These are phyloP conservation scores for Jacaranda copaia DNA, from an alignment of 257 asterid genomes.

Conservation along the genomic window DNA sequence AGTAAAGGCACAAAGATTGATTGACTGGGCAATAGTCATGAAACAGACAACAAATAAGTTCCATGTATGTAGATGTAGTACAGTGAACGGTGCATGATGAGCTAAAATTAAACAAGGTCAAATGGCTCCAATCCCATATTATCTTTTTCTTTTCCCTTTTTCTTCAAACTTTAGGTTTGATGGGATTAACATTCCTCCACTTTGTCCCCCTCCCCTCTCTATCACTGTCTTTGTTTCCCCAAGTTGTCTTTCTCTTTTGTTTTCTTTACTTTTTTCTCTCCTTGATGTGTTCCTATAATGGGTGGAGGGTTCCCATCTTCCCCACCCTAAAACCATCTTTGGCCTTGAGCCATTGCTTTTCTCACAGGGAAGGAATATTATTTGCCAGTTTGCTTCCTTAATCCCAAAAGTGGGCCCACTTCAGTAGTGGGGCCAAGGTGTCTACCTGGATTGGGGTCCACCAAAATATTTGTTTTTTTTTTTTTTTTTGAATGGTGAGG, in stretches of 20 bases:
- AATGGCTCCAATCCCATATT: constrained; percentile 34
- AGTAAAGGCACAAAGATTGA: constrained; percentile 3
- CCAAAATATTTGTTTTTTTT: constrained; percentile 12
- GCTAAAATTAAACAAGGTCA: constrained; percentile 42
- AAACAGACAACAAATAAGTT: constrained; percentile 43
- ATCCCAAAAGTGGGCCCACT: constrained; percentile 48
- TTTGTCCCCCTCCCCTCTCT: constrained; percentile 47
- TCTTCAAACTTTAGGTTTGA: constrained; percentile 48
- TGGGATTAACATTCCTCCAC: constrained; percentile 68
- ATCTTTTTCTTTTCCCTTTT: neutral
- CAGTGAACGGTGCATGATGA: constrained; percentile 51
- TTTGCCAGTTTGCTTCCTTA: constrained; percentile 35
- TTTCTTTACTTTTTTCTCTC: constrained; percentile 8
- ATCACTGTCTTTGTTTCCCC: neutral
- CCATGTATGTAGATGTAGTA: constrained; percentile 29
- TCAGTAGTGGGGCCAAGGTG: constrained; percentile 22
- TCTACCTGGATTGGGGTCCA: constrained; percentile 42
- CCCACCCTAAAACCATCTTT: constrained; percentile 25
- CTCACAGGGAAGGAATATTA: constrained; percentile 51
- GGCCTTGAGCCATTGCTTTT: constrained; percentile 62
- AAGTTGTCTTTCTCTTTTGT: neutral
- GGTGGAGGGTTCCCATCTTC: constrained; percentile 55
- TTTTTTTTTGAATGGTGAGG: constrained; percentile 31
- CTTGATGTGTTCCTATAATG: constrained; percentile 29
- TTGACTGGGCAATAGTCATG: constrained; percentile 26